Conservation (phyloP, 2,329 filamentous ascomycete species). For the Fusarium dlaminii region DNA sequence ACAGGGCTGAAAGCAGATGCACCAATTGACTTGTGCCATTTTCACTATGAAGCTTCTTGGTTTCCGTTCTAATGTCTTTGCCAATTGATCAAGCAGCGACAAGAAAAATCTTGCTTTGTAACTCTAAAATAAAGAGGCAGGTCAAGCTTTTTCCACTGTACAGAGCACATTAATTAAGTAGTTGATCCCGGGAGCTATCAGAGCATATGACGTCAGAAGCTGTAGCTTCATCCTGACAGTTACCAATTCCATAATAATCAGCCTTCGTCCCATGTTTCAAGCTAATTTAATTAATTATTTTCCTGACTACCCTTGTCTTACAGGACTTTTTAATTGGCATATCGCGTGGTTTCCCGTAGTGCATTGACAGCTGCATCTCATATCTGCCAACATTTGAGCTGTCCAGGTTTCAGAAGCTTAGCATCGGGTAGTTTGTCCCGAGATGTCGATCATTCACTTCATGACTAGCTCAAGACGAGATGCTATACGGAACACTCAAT, state of each 20-base stretch:
- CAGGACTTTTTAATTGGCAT: background rate
- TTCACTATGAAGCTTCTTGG: background rate
- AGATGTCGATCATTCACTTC: background rate
- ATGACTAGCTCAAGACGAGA: background rate
- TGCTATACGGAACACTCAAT: background rate
- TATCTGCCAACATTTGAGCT: background rate
- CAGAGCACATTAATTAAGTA: background rate
- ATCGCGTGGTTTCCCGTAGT: background rate
- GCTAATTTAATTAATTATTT: background rate
- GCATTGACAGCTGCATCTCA: background rate
- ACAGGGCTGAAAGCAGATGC: slow-evolving; percentile 24
- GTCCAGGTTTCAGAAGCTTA: background rate
- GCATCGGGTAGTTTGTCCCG: background rate
- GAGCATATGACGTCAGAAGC: slow-evolving; percentile 27
- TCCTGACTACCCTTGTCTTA: background rate
- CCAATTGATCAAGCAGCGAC: background rate
- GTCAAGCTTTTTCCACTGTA: background rate
- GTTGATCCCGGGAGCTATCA: background rate
- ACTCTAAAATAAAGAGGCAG: slow-evolving; percentile 12
- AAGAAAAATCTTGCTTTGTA: slow-evolving; percentile 23
- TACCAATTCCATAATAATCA: background rate
- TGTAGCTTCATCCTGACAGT: background rate
- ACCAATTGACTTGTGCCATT: slow-evolving; percentile 12
- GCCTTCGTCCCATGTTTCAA: background rate
- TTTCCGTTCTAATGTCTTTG: background rate